Conservation (phyloP, 805 yeast species). For the Candida coquimbonensis region DNA sequence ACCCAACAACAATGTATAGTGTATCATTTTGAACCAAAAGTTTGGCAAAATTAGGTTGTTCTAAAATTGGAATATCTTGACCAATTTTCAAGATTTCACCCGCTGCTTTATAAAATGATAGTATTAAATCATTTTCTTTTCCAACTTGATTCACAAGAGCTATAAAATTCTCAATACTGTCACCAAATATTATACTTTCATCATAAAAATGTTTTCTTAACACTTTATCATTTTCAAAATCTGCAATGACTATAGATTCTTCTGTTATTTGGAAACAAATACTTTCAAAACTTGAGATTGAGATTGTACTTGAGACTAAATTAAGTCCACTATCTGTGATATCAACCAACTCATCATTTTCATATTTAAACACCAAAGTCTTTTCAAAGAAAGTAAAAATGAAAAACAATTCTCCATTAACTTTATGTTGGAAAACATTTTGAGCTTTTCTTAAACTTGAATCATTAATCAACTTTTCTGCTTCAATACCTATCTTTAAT, state of each 20-base stretch:
- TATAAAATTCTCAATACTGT: slow-evolving; percentile 12
- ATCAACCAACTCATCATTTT: slow-evolving; percentile 23
- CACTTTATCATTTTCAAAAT: slow-evolving; percentile 10
- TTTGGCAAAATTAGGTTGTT: slow-evolving; percentile 15
- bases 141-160: slow-evolving; percentile 6
- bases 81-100: slow-evolving; percentile 10
- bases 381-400: slow-evolving; percentile 33
- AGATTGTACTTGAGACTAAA: slow-evolving; percentile 10
- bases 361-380: slow-evolving; percentile 30
- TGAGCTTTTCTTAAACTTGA: slow-evolving; percentile 11
- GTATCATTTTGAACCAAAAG: slow-evolving; percentile 6
- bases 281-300: slow-evolving; percentile 9
- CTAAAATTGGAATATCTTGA: not conserved
- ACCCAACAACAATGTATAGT: slow-evolving; percentile 10
- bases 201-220: slow-evolving; percentile 5
- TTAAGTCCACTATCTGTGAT: slow-evolving; percentile 17
- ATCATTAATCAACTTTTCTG: slow-evolving; percentile 14
- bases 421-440: slow-evolving; percentile 11
- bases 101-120: slow-evolving; percentile 3
- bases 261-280: slow-evolving; percentile 22
- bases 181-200: slow-evolving; percentile 12
- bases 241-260: slow-evolving; percentile 14
- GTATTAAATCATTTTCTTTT: not conserved
- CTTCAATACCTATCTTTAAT: slow-evolving; percentile 14
- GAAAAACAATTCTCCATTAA: slow-evolving; percentile 20